These are phyloP conservation scores for Globisporangium cylindrosporum DNA, from an alignment of 352 stramenopile species.

Conservation along the genomic window DNA sequence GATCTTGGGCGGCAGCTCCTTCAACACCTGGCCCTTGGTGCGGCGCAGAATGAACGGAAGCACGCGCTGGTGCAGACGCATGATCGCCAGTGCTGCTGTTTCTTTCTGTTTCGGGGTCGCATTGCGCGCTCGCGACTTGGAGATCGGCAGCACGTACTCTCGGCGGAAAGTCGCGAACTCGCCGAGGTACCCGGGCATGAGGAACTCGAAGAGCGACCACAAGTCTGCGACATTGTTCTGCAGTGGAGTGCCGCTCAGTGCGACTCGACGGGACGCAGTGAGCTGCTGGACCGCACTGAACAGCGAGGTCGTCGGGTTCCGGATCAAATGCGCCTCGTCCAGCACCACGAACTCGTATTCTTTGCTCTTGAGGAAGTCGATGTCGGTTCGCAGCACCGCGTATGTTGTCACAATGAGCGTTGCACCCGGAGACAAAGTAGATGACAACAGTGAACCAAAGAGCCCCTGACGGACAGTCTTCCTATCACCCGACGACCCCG, in stretches of 20 bases:
- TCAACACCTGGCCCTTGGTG: conserved; percentile 95
- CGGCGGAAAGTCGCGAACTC: conserved; percentile 66
- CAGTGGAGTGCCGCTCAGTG: conserved; percentile 96
- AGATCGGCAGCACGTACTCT: conserved; percentile 66
- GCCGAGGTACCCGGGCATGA: conserved; percentile 97
- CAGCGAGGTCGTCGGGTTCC: conserved; percentile 91
- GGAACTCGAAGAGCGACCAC: conserved; percentile 97
- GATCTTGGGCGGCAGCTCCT: conserved; percentile 97
- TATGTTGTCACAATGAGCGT: conserved; percentile 84
- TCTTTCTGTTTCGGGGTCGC: conserved; percentile 79
- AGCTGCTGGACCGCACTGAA: conserved; percentile 85
- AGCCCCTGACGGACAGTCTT: conserved; percentile 25
- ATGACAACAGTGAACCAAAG: neutral
- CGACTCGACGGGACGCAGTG: conserved; percentile 85
- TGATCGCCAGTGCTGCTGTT: conserved; percentile 81
- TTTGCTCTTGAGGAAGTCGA: conserved; percentile 48
- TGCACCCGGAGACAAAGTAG: neutral
- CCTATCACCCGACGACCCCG: conserved; percentile 43
- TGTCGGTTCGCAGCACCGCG: conserved; percentile 82
- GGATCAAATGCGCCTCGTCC: conserved; percentile 97
- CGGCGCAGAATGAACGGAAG: conserved; percentile 96
- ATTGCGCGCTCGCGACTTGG: conserved; percentile 47
- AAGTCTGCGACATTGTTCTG: conserved; percentile 98
- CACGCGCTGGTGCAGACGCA: conserved; percentile 93
- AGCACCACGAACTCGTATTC: conserved; percentile 90